Conservation (phyloP, 2,329 filamentous ascomycete genomes). For the Bertia moriformis region DNA sequence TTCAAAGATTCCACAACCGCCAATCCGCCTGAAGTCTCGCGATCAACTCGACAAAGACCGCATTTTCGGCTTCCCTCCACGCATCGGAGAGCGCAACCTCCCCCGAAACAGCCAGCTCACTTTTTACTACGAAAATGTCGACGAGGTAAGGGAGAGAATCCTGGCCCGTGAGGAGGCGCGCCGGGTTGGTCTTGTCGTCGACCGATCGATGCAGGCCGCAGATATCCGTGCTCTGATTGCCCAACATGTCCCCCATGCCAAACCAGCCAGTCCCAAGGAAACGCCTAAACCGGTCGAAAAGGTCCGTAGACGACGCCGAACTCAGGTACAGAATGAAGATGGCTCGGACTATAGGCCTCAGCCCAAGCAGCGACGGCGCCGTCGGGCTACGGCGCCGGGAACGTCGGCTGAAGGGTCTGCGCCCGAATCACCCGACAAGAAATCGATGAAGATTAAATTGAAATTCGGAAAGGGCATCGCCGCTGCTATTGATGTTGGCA, state of each 20-base stretch:
- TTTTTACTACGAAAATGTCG: constrained; percentile 9
- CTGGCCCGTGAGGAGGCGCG: constrained; percentile 6
- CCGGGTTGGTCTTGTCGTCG: constrained; percentile 7
- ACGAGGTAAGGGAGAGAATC: not conserved
- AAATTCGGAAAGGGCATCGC: no score
- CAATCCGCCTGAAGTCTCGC: constrained; percentile 10
- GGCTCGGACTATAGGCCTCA: no score
- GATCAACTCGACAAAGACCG: constrained; percentile 12
- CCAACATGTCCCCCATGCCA: constrained; percentile 4
- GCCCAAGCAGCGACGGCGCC: no score
- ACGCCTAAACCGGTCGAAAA: no score
- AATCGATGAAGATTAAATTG: no score
- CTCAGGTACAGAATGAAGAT: no score
- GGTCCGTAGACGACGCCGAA: no score
- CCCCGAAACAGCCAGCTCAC: constrained; percentile 7
- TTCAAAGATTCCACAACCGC: constrained; percentile 9
- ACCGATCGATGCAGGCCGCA: constrained; percentile 7
- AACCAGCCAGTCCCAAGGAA: not conserved
- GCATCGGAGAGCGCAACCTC: constrained; percentile 14
- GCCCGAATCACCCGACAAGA: no score
- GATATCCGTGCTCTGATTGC: constrained; percentile 8
- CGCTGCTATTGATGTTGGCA: no score
- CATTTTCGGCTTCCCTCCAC: constrained; percentile 15
- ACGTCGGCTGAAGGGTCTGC: no score
- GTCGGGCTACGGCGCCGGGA: no score